Percentiles rank a stretch among this genome's conserved stretches.
These are phyloP conservation scores for Nitzschia inconspicua DNA, from an alignment of 108 stramenopile species.

Conservation along the genomic window DNA sequence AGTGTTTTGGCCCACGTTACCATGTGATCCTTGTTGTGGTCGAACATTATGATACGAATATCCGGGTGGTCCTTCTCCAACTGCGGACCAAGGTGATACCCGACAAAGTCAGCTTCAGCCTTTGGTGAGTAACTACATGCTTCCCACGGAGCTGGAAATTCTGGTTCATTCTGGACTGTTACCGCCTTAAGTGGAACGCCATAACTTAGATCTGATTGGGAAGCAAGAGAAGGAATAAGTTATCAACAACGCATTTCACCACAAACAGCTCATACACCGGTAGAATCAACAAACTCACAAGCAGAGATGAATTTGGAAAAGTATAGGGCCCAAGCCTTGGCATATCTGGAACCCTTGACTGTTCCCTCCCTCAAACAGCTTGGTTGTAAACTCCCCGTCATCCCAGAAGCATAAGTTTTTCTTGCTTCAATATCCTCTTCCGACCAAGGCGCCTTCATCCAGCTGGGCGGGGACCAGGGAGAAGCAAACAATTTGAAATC, in stretches of 20 bases:
- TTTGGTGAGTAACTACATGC: conserved; percentile 84
- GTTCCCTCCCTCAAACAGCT: conserved; percentile 79
- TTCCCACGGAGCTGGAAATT: conserved; percentile 96
- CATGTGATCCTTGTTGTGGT: conserved; percentile 96
- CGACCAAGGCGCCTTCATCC: conserved; percentile 90
- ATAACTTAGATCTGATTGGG: conserved; percentile 37
- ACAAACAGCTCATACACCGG: too few relatives aligned
- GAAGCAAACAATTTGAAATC: conserved; percentile 74
- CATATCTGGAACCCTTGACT: conserved; percentile 60
- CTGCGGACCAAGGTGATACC: conserved; percentile 83
- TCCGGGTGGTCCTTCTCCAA: conserved; percentile 76
- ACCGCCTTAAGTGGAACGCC: conserved; percentile 72
- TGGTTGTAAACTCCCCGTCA: conserved; percentile 69
- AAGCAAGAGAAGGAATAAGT: conserved; percentile 4
- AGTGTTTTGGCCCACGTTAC: conserved; percentile 62
- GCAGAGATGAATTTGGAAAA: conserved; percentile 81
- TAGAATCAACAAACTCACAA: conserved; percentile 41
- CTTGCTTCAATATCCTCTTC: conserved; percentile 25
- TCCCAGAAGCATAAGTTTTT: conserved; percentile 38
- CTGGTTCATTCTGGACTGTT: conserved; percentile 94
- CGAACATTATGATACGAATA: conserved; percentile 86
- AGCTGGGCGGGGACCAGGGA: conserved; percentile 93
- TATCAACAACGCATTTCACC: conserved; percentile 1
- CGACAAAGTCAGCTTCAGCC: conserved; percentile 78
- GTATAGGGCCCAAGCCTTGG: conserved; percentile 78